Conservation (phyloP, 441 rosid species). For the Pelargonium citronellum region DNA sequence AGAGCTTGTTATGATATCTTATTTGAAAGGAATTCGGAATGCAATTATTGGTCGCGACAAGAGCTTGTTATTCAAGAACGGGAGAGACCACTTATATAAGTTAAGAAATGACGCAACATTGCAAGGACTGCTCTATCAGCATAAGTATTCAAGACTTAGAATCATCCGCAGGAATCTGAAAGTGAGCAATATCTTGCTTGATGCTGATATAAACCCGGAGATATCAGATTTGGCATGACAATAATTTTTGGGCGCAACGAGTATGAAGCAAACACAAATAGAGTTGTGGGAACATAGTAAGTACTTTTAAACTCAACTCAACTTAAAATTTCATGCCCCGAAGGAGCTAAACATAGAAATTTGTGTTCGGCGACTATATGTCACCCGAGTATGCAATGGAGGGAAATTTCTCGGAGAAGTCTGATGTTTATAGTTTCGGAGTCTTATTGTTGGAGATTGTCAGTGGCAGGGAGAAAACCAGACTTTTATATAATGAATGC, state of each 20-base stretch:
- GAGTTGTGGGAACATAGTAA: slow-evolving; percentile 35
- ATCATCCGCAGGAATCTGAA: slow-evolving; percentile 33
- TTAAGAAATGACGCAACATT: slow-evolving; percentile 21
- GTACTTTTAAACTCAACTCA: neutral
- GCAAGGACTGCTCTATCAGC: slow-evolving; percentile 38
- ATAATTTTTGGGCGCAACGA: slow-evolving; percentile 11
- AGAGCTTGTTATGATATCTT: too few relatives aligned
- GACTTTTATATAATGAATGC: neutral
- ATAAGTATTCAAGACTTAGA: slow-evolving; percentile 31
- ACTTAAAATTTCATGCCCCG: neutral
- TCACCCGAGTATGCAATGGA: slow-evolving; percentile 20
- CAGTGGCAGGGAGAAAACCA: slow-evolving; percentile 19
- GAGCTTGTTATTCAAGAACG: too few relatives aligned
- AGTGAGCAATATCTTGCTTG: slow-evolving; percentile 30
- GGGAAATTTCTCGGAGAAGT: slow-evolving; percentile 30
- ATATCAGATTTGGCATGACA: slow-evolving; percentile 37
- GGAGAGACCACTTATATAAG: too few relatives aligned
- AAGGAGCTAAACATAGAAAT: too few relatives aligned
- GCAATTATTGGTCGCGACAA: too few relatives aligned
- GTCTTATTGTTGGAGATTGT: slow-evolving; percentile 37
- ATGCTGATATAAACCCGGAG: slow-evolving; percentile 27
- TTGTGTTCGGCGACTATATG: neutral
- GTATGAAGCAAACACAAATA: slow-evolving; percentile 17
- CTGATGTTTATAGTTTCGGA: slow-evolving; percentile 42
- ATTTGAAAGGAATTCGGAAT: too few relatives aligned